Conservation (phyloP, 2,329 filamentous ascomycete genomes). For the Alternaria conjuncta region DNA sequence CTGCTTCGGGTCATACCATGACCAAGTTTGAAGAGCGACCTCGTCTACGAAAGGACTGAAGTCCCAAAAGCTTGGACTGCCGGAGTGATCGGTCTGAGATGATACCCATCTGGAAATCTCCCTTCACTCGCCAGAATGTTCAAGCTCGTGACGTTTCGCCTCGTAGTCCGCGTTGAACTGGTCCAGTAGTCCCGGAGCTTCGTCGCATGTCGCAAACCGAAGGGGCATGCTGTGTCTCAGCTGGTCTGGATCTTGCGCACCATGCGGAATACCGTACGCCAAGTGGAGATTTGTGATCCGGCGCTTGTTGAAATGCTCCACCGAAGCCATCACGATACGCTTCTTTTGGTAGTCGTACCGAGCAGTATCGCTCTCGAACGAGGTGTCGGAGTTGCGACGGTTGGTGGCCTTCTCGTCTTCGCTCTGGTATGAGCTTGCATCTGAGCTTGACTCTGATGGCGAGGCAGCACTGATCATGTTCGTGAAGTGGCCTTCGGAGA, state of each 20-base stretch:
- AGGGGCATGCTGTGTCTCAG: not conserved
- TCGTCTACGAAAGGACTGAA: fast-evolving
- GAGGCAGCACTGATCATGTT: not conserved
- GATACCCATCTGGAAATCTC: not conserved
- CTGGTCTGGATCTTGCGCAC: not conserved
- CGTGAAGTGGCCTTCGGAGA: not conserved
- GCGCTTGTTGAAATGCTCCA: not conserved
- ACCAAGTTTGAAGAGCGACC: not conserved
- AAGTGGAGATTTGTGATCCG: not conserved
- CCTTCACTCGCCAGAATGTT: not conserved
- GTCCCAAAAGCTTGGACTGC: not conserved
- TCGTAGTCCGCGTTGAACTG: not conserved
- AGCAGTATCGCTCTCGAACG: not conserved
- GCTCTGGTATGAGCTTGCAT: not conserved
- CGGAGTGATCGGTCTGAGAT: not conserved
- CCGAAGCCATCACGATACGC: not conserved
- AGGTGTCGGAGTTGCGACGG: not conserved
- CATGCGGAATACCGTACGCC: not conserved
- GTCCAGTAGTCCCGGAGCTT: not conserved
- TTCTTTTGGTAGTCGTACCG: not conserved
- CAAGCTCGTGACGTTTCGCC: not conserved
- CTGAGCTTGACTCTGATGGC: not conserved
- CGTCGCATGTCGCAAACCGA: not conserved
- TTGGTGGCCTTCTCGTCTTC: not conserved
- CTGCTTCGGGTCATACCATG: not conserved